Conservation (phyloP, 305 asterid genomes). For the Solanum hybrid region DNA sequence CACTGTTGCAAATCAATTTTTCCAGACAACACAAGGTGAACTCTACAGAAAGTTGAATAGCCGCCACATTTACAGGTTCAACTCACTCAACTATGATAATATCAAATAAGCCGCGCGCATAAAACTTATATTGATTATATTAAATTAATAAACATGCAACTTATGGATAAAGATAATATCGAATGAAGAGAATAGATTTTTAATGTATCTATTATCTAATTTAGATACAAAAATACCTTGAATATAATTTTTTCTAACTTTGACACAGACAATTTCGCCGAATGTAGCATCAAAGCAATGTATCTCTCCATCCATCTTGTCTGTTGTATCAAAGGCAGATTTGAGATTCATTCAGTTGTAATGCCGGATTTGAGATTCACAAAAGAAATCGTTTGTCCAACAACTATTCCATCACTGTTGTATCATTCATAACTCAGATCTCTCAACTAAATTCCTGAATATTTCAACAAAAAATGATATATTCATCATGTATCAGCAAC, state of each 20-base stretch:
- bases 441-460: no score
- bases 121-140: not conserved
- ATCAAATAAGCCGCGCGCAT: not conserved
- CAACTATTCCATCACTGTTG: not conserved
- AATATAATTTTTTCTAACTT: not conserved
- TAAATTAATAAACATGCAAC: not conserved
- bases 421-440: not conserved
- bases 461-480: not conserved
- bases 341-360: not conserved
- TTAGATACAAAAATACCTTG: not conserved
- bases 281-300: not conserved
- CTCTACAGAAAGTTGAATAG: conserved; percentile 61
- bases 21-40: conserved; percentile 75
- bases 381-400: not conserved
- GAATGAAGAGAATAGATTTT: no score
- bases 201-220: no score
- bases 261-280: not conserved
- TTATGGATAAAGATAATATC: not conserved
- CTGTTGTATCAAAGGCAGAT: not conserved
- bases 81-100: conserved; percentile 60
- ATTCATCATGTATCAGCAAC: not conserved
- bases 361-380: not conserved
- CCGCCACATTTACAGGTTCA: conserved; percentile 68
- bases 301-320: not conserved
- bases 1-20: conserved; percentile 29